Conservation (phyloP, 2,329 filamentous ascomycete genomes). For the Colletotrichum trifolii region DNA sequence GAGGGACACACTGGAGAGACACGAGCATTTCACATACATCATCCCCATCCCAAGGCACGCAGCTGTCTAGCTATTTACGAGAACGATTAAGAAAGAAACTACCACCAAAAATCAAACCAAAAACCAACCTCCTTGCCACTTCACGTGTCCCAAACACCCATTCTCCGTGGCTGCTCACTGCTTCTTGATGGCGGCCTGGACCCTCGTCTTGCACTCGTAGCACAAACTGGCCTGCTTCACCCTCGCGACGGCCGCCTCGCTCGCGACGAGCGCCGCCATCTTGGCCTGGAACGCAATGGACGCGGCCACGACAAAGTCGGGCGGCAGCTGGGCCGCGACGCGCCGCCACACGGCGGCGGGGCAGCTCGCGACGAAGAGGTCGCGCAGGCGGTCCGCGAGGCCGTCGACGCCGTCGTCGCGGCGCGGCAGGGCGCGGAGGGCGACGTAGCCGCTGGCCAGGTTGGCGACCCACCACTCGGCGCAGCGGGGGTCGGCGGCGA, state of each 20-base stretch:
- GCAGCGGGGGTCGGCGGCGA: conserved; percentile 15
- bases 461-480: conserved; percentile 31
- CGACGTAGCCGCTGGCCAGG: conserved; percentile 26
- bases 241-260: conserved; percentile 30
- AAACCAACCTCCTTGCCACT: too few species aligned
- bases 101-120: too few species aligned
- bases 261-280: conserved; percentile 21
- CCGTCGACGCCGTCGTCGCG: conserved; percentile 14
- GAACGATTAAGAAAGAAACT: too few species aligned
- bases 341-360: conserved; percentile 18
- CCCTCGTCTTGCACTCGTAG: conserved; percentile 34
- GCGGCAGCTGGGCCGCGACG: conserved; percentile 16
- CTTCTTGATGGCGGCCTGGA: conserved; percentile 9
- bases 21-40: too few species aligned
- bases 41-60: too few species aligned
- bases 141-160: background rate
- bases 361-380: conserved; percentile 24
- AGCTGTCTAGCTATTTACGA: too few species aligned
- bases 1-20: too few species aligned
- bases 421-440: conserved; percentile 14
- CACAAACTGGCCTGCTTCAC: conserved; percentile 27
- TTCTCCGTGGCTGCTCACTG: background rate
- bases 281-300: conserved; percentile 32
- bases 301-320: conserved; percentile 18
- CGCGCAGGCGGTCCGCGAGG: conserved; percentile 4